Evolutionary conservation across 31 red algal genomes (phyloP).

Genomic region (Endocladia muricata): DNA sequence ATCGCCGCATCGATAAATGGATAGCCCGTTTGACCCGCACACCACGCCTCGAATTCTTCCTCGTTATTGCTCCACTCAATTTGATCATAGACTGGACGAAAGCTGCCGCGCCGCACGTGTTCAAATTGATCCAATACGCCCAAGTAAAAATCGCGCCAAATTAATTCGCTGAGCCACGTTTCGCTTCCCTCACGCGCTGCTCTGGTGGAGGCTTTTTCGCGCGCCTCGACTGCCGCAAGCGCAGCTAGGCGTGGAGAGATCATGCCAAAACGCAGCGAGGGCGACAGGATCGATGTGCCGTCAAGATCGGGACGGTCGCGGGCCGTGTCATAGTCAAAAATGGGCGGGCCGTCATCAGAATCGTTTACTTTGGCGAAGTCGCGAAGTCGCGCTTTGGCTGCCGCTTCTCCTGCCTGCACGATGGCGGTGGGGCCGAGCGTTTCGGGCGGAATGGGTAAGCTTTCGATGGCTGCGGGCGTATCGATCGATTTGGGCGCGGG

Average conservation of each 20-base stretch:
- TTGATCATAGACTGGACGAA: background rate
- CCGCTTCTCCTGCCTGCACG: background rate
- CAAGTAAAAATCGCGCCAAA: conserved; percentile 9
- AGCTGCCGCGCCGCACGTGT: background rate
- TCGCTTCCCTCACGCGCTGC: no score
- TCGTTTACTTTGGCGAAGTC: no score
- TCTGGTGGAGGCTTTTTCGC: background rate
- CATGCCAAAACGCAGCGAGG: background rate
- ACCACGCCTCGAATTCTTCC: conserved; percentile 8
- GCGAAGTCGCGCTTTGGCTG: background rate
- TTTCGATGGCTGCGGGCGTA: background rate
- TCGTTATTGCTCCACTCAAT: conserved; percentile 1
- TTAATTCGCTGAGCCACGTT: background rate
- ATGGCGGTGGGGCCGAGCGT: background rate
- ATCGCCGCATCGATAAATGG: conserved; percentile 45
- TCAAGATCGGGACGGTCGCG: background rate
- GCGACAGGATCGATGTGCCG: background rate
- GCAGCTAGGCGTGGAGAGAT: background rate
- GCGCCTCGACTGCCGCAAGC: background rate
- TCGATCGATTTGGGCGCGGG: background rate
- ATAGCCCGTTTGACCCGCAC: conserved; percentile 19
- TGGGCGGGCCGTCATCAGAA: background rate
- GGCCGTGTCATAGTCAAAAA: background rate
- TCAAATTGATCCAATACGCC: background rate
- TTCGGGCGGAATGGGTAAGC: background rate